phyloP scores from a whole-genome alignment of 345 rosid species.

The Moricandia arvensis region DNA sequence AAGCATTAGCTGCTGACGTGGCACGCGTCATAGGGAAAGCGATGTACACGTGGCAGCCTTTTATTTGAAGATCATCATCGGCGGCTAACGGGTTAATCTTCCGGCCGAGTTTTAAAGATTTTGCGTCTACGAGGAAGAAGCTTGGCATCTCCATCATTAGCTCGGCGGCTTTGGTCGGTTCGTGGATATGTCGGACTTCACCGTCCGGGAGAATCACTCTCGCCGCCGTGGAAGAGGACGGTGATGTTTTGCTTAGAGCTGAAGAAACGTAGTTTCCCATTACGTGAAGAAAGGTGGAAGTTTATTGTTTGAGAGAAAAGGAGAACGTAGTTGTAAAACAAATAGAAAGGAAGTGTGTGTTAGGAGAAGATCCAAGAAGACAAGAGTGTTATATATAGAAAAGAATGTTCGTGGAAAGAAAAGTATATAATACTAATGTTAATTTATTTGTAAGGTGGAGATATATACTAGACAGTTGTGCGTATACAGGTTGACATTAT shows the following conservation, averaged over 20 bases:
- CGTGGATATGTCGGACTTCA: constrained; percentile 52
- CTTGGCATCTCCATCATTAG: constrained; percentile 82
- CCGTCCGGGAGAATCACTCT: constrained; percentile 71
- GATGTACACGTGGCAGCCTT: constrained; percentile 54
- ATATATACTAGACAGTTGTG: constrained; percentile 39
- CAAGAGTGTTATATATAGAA: constrained; percentile 4
- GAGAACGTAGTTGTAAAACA: not conserved
- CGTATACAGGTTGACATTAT: constrained; percentile 33
- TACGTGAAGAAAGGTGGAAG: not conserved
- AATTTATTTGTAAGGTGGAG: constrained; percentile 30
- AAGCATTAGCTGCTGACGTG: constrained; percentile 53
- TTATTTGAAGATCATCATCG: constrained; percentile 71
- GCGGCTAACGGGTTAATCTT: constrained; percentile 72
- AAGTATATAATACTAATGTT: not conserved
- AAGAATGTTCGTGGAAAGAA: constrained; percentile 27
- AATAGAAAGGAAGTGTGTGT: constrained; percentile 4
- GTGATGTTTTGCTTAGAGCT: constrained; percentile 36
- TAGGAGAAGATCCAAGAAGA: constrained; percentile 29
- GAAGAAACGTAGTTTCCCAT: constrained; percentile 89
- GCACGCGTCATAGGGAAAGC: constrained; percentile 76
- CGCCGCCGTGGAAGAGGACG: constrained; percentile 37
- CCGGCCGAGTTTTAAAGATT: constrained; percentile 64
- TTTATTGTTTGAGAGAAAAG: not conserved
- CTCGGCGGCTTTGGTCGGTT: constrained; percentile 74
- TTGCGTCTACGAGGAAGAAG: constrained; percentile 66